A percentile compares a stretch with the other conserved stretches of the same genome.
Evolutionary conservation across 2,329 filamentous ascomycete genomes (phyloP).

Genomic region (Fusarium pseudonygamai): DNA sequence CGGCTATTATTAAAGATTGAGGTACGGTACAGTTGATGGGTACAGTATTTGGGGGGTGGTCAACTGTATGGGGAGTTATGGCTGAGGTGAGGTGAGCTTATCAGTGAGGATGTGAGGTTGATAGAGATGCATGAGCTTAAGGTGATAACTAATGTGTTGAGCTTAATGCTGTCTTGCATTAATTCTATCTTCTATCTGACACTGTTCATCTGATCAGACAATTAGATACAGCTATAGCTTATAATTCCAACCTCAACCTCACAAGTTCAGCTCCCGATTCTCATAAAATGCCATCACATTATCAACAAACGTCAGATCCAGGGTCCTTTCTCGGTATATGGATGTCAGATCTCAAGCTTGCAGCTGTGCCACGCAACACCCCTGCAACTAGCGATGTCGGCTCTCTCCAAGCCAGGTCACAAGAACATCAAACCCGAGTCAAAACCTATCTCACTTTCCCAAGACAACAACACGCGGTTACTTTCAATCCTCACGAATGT

Average conservation of each 20-base stretch:
- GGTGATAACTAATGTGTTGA: background rate
- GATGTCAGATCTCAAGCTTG: slow-evolving; percentile 29
- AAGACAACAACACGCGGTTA: background rate
- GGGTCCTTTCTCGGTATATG: slow-evolving; percentile 10
- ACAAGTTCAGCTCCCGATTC: background rate
- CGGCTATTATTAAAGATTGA: slow-evolving; percentile 25
- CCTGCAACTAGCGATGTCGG: slow-evolving; percentile 33
- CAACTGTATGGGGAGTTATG: slow-evolving; percentile 14
- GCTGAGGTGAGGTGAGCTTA: slow-evolving; percentile 27
- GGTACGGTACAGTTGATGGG: background rate
- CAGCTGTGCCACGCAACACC: slow-evolving; percentile 22
- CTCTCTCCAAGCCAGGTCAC: slow-evolving; percentile 8
- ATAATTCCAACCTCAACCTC: background rate
- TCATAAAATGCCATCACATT: background rate
- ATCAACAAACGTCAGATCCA: slow-evolving; percentile 12
- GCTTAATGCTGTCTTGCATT: background rate
- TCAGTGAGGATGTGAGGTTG: slow-evolving; percentile 10
- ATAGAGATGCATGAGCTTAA: background rate
- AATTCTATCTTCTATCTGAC: too few species aligned
- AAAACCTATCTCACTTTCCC: background rate
- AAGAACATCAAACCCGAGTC: slow-evolving; percentile 1
- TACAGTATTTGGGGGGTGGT: slow-evolving; percentile 14
- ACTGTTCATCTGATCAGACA: too few species aligned
- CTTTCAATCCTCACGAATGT: background rate
- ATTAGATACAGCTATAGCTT: background rate